Percentiles rank a stretch among this genome's conserved stretches.
Evolutionary conservation across 345 rosid species (phyloP).

Genomic region (Eucalyptus albens): DNA sequence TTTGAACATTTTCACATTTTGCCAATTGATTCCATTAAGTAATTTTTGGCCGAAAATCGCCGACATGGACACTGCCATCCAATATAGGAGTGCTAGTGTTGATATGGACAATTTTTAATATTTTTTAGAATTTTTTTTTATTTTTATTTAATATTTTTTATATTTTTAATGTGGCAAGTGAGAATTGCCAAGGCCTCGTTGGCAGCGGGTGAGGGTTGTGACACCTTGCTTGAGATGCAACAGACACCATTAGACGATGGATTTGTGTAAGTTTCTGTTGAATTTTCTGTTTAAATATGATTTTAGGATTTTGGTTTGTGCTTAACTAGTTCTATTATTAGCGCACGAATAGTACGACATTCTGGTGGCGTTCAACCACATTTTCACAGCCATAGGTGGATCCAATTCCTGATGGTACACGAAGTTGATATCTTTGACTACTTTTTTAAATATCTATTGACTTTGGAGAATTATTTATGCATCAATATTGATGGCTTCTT

Average conservation of each 20-base stretch:
- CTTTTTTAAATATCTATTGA: background rate
- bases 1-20: accelerated
- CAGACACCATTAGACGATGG: background rate
- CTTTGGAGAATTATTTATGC: background rate
- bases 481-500: background rate
- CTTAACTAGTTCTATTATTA: background rate
- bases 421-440: background rate
- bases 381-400: background rate
- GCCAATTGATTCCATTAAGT: accelerated
- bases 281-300: background rate
- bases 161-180: accelerated
- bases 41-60: accelerated
- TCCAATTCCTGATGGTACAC: background rate
- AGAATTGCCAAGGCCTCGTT: no score
- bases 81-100: accelerated
- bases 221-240: accelerated
- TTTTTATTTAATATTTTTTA: no score
- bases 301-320: background rate
- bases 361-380: no score
- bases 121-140: accelerated
- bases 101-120: accelerated
- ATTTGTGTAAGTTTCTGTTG: background rate
- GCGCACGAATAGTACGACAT: no score
- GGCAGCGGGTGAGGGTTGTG: no score
- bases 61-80: accelerated